Conservation (phyloP, 192 early-diverging fungal genomes). For the Backusella westeae region DNA sequence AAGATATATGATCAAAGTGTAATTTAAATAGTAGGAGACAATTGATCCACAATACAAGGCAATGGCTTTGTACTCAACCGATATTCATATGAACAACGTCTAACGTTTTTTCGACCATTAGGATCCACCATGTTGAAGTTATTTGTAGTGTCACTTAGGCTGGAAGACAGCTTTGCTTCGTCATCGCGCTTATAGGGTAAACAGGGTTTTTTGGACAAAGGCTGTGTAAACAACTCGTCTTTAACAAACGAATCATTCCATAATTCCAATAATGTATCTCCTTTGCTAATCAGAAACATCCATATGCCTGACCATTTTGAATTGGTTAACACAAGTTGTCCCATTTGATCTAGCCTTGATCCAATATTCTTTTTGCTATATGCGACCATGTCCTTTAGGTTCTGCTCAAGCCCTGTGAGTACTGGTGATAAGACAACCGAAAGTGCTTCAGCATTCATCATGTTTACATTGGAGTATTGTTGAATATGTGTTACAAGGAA, state of each 20-base stretch:
- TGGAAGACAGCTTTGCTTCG: not conserved
- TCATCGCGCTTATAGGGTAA: not conserved
- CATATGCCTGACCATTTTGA: constrained; percentile 29
- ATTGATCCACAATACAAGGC: not conserved
- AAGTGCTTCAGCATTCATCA: constrained; percentile 36
- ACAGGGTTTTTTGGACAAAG: not conserved
- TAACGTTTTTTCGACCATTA: not conserved
- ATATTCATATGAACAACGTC: not conserved
- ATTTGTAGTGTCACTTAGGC: not conserved
- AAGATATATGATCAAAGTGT: not conserved
- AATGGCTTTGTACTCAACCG: not conserved
- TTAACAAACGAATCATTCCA: constrained; percentile 4
- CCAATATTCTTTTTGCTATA: not conserved
- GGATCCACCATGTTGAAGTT: not conserved
- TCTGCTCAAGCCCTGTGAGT: constrained; percentile 29
- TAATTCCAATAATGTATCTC: not conserved
- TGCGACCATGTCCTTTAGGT: constrained; percentile 9
- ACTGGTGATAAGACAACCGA: constrained; percentile 34
- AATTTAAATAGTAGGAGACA: not conserved
- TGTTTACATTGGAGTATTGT: constrained; percentile 24
- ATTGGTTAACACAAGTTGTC: constrained; percentile 20
- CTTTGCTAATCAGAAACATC: constrained; percentile 23
- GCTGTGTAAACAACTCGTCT: not conserved
- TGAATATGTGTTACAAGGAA: constrained; percentile 13
- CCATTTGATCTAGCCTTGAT: constrained; percentile 14